Conservation (phyloP, 441 rosid genomes). For the Bruguiera hainesii region DNA sequence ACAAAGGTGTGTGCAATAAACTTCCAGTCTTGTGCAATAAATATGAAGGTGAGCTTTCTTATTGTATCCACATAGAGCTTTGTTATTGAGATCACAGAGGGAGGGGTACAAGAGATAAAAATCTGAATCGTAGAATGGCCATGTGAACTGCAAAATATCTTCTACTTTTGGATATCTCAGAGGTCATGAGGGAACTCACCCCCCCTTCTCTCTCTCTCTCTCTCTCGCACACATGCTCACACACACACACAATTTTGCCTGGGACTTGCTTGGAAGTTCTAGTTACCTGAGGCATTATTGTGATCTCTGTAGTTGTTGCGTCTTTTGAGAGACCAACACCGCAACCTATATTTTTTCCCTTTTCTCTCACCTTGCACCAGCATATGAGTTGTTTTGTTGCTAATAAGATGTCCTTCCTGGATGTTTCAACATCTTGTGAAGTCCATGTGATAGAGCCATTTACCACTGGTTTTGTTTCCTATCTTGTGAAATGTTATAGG, state of each 20-base stretch:
- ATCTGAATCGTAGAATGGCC: conserved; percentile 7
- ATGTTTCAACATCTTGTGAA: no score
- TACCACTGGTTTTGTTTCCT: not conserved
- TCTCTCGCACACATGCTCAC: not conserved
- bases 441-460: not conserved
- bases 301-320: not conserved
- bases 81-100: not conserved
- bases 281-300: no score
- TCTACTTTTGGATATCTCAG: not conserved
- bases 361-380: no score
- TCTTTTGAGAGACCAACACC: not conserved
- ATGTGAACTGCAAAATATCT: not conserved
- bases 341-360: no score
- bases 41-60: conserved; percentile 57
- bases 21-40: conserved; percentile 32
- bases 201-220: not conserved
- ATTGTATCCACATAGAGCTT: conserved; percentile 8
- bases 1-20: conserved; percentile 19
- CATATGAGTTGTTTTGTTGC: no score
- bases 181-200: not conserved
- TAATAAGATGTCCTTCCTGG: no score
- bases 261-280: no score
- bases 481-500: not conserved
- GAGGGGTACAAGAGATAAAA: conserved; percentile 2
- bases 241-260: no score